Evolutionary conservation across 2,329 filamentous ascomycete genomes (phyloP).

Genomic region (Thelonectria blattea): DNA sequence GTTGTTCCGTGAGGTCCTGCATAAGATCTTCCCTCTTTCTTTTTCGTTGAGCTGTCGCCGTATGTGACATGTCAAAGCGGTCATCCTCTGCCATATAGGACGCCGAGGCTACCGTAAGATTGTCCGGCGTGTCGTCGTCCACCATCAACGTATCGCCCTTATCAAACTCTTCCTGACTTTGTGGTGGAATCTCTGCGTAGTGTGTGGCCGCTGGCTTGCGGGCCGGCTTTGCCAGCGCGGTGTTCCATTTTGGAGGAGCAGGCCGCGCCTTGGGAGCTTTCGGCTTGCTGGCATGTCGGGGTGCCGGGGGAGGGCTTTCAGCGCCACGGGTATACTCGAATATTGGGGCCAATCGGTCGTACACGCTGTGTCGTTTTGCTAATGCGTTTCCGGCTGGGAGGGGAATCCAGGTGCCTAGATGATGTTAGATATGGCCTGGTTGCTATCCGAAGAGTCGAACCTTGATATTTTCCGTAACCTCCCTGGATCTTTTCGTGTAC

Average conservation of each 20-base stretch:
- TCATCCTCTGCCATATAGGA: constrained; percentile 88
- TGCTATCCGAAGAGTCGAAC: constrained; percentile 48
- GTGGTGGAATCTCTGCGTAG: constrained; percentile 29
- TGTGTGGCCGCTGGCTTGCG: constrained; percentile 16
- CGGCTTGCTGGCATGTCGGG: constrained; percentile 88
- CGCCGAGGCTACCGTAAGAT: constrained; percentile 80
- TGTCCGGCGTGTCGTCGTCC: constrained; percentile 83
- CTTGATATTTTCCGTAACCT: constrained; percentile 98
- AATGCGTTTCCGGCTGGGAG: constrained; percentile 80
- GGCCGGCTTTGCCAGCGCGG: constrained; percentile 24
- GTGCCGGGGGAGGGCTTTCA: constrained; percentile 88
- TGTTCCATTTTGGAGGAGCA: constrained; percentile 64
- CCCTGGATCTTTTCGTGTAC: constrained; percentile 97
- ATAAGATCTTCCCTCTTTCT: constrained; percentile 74
- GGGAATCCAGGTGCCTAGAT: constrained; percentile 90
- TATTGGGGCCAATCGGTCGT: constrained; percentile 82
- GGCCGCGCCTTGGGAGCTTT: constrained; percentile 67
- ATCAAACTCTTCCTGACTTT: constrained; percentile 67
- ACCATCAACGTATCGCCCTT: constrained; percentile 65
- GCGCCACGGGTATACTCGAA: constrained; percentile 89
- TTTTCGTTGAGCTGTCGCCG: constrained; percentile 68
- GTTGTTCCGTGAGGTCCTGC: constrained; percentile 74
- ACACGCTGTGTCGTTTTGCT: constrained; percentile 84
- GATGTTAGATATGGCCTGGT: constrained; percentile 8
- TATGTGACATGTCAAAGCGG: constrained; percentile 72